Base-by-base conservation (phyloP, 805 yeast species). In the Schizosaccharomyces japonicus region DNA sequence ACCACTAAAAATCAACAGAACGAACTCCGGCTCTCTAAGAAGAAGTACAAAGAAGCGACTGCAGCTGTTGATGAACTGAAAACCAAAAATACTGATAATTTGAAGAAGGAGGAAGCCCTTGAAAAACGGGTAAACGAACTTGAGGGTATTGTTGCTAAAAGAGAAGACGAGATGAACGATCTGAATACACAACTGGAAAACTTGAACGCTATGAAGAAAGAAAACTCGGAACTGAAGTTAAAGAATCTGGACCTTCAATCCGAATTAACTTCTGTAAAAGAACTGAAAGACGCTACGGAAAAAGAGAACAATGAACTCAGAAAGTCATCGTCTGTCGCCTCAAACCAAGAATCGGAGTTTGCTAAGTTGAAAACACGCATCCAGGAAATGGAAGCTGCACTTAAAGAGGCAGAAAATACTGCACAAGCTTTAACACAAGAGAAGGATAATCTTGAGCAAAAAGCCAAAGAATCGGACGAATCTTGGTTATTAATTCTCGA, bases 381-480 rank as follows among this genome's bases (percentile, higher is more conserved):
- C n/a, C n/a, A n/a, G n/a, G n/a, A n/a, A n/a, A n/a, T n/a, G n/a
- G n/a, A 85, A 55, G 77, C 74, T 50, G 95, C 94, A 3, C 77
- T 85, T 47, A 84, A 84, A 57, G 84, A 83, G 54, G 13, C 7
- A 10, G 50, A 48, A 39, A 33, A 51, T 5, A 66, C 6, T 19
- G 23, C 26, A 19, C 15, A 25, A 19, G 42, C 17, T 6, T 36
- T 36, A 19, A 15, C 17, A 23, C 17, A 11, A 26, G 17, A 42
- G 5, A 27, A 28, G 19, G 15, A 21, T 7, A 30, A 42, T 13
- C 8, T 42, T 7, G 31, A 27, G 19, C 19, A 42, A 15, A 42
- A 13, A 11, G 15, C 27, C 7, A 42, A 42, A 27, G 46, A 42
- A 5, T 19, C 33, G 6, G 46, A 42, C 3, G 46, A 42, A 28